Conservation (phyloP, 257 asterid genomes). For the Solanum ahanhuiri region DNA sequence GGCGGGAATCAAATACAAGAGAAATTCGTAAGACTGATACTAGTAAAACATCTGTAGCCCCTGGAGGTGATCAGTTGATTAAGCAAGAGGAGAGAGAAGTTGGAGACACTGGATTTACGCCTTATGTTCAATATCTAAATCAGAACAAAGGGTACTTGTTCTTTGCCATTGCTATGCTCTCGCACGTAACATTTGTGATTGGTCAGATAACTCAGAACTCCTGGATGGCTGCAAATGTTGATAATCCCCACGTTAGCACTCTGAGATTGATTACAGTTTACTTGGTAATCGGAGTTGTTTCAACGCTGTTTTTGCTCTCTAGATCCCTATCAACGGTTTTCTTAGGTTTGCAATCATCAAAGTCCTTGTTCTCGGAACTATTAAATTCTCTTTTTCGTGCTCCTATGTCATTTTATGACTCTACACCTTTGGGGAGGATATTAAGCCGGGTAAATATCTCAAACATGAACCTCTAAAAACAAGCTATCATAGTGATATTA, state of each 20-base stretch:
- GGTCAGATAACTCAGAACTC: conserved; percentile 62
- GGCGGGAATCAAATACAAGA: conserved; percentile 9
- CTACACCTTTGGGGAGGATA: conserved; percentile 90
- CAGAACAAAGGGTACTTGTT: conserved; percentile 66
- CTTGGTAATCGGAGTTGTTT: conserved; percentile 47
- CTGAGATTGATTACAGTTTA: conserved; percentile 64
- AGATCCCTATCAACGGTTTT: conserved; percentile 52
- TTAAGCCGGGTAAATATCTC: conserved; percentile 62
- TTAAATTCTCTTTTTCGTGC: conserved; percentile 76
- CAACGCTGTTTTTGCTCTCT: conserved; percentile 36
- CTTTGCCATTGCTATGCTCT: conserved; percentile 37
- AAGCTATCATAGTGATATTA: neutral
- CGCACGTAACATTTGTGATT: conserved; percentile 46
- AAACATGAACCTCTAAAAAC: neutral
- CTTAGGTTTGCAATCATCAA: conserved; percentile 67
- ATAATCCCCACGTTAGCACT: conserved; percentile 32
- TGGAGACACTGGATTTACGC: conserved; percentile 84
- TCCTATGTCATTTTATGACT: conserved; percentile 93
- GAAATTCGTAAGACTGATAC: conserved; percentile 24
- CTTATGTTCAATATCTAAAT: conserved; percentile 54
- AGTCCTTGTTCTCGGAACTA: conserved; percentile 54
- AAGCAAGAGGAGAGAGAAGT: conserved; percentile 83
- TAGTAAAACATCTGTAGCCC: conserved; percentile 14
- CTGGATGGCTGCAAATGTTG: conserved; percentile 97
- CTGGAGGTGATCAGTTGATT: conserved; percentile 60